Evolutionary conservation across 352 stramenopile genomes (phyloP).

Genomic region (Phytophthora fragariae): DNA sequence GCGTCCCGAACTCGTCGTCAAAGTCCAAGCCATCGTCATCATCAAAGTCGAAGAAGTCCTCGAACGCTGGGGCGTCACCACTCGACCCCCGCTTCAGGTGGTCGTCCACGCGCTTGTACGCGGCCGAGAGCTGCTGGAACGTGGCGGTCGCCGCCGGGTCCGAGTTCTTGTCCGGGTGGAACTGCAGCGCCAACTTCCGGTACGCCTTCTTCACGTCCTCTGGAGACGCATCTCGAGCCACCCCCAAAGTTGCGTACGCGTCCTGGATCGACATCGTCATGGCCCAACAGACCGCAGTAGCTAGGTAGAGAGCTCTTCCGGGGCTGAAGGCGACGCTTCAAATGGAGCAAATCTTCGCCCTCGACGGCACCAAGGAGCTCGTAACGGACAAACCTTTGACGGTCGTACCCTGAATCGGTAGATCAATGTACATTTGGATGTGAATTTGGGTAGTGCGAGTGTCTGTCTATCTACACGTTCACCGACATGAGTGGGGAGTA

Average conservation of each 20-base stretch:
- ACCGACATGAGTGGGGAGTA: constrained; percentile 14
- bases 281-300: constrained; percentile 17
- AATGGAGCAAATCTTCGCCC: no score
- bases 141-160: constrained; percentile 62
- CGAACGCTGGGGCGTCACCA: constrained; percentile 7
- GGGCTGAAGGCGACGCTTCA: no score
- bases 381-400: no score
- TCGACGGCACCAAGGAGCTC: no score
- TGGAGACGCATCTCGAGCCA: constrained; percentile 44
- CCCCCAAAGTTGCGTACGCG: constrained; percentile 53
- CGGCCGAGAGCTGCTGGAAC: constrained; percentile 75
- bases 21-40: constrained; percentile 31
- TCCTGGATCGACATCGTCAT: constrained; percentile 54
- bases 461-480: constrained; percentile 3
- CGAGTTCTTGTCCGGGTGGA: constrained; percentile 77
- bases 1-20: constrained; percentile 36
- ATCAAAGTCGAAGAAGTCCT: constrained; percentile 15
- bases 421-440: no score
- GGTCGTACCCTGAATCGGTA: no score
- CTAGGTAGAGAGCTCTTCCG: no score
- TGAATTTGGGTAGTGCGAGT: neutral
- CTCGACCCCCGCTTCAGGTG: constrained; percentile 41
- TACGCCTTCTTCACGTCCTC: constrained; percentile 66
- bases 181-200: constrained; percentile 51
- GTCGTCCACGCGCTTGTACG: constrained; percentile 78